Conservation (phyloP, 257 asterid species). For the Euphrasia confusa region DNA sequence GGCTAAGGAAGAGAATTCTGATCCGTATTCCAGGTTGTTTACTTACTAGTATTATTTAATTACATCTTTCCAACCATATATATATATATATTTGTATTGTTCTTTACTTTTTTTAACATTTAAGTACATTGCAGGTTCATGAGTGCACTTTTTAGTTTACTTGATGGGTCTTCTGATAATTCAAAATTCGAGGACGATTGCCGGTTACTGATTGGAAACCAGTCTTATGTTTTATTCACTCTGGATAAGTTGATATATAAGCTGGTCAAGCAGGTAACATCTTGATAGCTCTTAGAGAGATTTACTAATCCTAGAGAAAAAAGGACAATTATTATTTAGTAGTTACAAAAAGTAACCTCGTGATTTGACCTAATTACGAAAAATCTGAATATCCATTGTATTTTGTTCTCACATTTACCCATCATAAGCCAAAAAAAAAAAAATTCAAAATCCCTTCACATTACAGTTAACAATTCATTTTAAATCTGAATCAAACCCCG, state of each 20-base stretch:
- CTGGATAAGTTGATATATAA: slow-evolving; percentile 84
- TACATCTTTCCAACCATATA: slow-evolving; percentile 15
- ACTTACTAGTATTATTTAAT: slow-evolving; percentile 1
- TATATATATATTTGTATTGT: neutral
- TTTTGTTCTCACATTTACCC: too few species aligned
- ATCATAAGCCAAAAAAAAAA: too few species aligned
- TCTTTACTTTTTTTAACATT: slow-evolving; percentile 10
- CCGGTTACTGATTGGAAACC: slow-evolving; percentile 80
- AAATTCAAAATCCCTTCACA: too few species aligned
- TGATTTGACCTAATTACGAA: too few species aligned
- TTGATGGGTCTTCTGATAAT: slow-evolving; percentile 87
- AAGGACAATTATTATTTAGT: too few species aligned
- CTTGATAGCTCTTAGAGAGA: neutral
- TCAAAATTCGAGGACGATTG: slow-evolving; percentile 89
- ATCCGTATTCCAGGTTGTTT: slow-evolving; percentile 45
- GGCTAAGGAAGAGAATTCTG: slow-evolving; percentile 36
- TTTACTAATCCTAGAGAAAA: neutral
- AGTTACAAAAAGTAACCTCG: too few species aligned
- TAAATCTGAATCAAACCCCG: too few species aligned
- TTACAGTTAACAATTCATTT: too few species aligned
- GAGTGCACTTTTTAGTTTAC: slow-evolving; percentile 66
- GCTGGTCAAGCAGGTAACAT: slow-evolving; percentile 72
- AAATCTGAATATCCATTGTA: too few species aligned
- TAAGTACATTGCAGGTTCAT: slow-evolving; percentile 56
- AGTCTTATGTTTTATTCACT: slow-evolving; percentile 77